Percentiles rank a stretch among this genome's conserved stretches.
Conservation (phyloP, 352 stramenopile genomes). For the Phytophthora chlamydospora region DNA sequence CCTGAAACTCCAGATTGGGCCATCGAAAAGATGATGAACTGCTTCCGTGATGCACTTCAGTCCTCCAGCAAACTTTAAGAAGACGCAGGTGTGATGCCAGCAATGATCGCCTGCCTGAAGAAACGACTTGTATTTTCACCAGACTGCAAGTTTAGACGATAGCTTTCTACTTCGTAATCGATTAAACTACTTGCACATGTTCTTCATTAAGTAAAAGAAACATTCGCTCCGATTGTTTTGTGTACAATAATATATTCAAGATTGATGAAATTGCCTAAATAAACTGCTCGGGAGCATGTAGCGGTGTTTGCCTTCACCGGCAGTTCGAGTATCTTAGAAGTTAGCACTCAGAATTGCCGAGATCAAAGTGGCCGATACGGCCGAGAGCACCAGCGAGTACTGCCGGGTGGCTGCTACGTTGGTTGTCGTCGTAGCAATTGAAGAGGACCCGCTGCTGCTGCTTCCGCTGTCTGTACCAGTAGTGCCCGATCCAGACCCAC, state of each 20-base stretch:
- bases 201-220: no score
- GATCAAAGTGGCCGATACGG: slow-evolving; percentile 11
- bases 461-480: slow-evolving; percentile 2
- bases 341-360: slow-evolving; percentile 13
- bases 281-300: no score
- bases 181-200: background rate
- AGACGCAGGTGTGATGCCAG: no score
- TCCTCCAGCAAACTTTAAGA: slow-evolving; percentile 36
- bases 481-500: slow-evolving; percentile 16
- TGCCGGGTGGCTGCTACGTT: slow-evolving; percentile 9
- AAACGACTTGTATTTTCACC: slow-evolving; percentile 1
- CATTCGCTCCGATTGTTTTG: no score
- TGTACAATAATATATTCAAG: no score
- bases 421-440: slow-evolving; percentile 9
- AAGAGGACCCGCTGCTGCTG: slow-evolving; percentile 8
- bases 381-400: slow-evolving; percentile 6
- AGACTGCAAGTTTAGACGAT: slow-evolving; percentile 7
- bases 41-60: slow-evolving; percentile 59
- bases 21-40: slow-evolving; percentile 78
- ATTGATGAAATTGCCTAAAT: no score
- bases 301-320: background rate
- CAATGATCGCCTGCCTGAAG: background rate
- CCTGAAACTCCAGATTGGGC: slow-evolving; percentile 80
- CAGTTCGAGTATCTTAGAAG: slow-evolving; percentile 5
- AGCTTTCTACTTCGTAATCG: background rate